Conservation (phyloP, 2,329 filamentous ascomycete genomes). For the Xylariales sp. region DNA sequence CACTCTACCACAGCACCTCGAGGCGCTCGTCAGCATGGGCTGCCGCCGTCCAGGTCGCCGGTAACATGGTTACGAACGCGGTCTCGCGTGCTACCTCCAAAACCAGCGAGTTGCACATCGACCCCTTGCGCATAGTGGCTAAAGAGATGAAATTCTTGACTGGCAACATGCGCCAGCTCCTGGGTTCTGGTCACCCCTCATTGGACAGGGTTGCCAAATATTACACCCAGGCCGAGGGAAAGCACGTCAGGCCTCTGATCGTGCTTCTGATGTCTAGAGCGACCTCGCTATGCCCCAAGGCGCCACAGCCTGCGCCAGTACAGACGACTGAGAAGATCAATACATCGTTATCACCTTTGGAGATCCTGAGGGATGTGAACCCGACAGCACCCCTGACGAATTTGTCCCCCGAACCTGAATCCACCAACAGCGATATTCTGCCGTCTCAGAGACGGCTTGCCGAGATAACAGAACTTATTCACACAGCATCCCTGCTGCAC, state of each 20-base stretch:
- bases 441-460: conserved; percentile 90
- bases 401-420: conserved; percentile 35
- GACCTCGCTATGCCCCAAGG: conserved; percentile 72
- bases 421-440: conserved; percentile 65
- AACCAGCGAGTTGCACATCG: conserved; percentile 68
- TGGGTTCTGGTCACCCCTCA: conserved; percentile 90
- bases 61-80: conserved; percentile 67
- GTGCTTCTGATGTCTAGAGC: conserved; percentile 96
- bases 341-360: conserved; percentile 48
- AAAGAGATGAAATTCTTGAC: conserved; percentile 97
- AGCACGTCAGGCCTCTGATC: conserved; percentile 91
- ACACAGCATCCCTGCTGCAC: conserved; percentile 92
- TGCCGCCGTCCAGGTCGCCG: conserved; percentile 66
- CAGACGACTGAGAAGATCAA: conserved; percentile 46
- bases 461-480: conserved; percentile 96
- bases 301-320: conserved; percentile 29
- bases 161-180: conserved; percentile 86
- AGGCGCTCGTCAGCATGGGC: conserved; percentile 63
- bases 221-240: conserved; percentile 94
- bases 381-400: conserved; percentile 60
- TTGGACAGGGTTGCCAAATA: conserved; percentile 96
- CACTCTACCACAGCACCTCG: conserved; percentile 39
- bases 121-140: conserved; percentile 84
- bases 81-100: conserved; percentile 49
- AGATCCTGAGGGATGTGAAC: conserved; percentile 74